A percentile compares a stretch with the other conserved stretches of the same genome.
Conservation (phyloP, 2,329 filamentous ascomycete species). For the Penicillium verrucosum region DNA sequence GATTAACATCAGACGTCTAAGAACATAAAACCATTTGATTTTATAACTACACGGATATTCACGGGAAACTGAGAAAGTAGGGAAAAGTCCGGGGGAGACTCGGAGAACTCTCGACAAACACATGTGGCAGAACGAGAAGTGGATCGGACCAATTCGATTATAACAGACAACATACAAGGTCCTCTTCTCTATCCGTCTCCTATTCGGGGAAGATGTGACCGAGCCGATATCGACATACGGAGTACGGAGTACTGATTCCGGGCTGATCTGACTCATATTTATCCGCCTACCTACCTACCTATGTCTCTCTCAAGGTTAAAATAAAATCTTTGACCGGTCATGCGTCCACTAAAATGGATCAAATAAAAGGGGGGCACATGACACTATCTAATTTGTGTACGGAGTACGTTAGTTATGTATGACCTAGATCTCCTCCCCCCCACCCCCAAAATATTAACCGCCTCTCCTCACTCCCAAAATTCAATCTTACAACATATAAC, state of each 20-base stretch:
- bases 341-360: slow-evolving; percentile 8
- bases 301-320: not conserved
- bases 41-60: slow-evolving; percentile 15
- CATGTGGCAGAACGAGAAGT: not conserved
- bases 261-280: not conserved
- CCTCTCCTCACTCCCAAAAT: not conserved
- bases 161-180: not conserved
- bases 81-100: slow-evolving; percentile 20
- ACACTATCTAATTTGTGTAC: slow-evolving; percentile 4
- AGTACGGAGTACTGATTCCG: too few relatives aligned
- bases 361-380: not conserved
- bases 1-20: not conserved
- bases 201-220: slow-evolving; percentile 15
- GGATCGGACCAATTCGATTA: not conserved
- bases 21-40: not conserved
- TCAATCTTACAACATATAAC: not conserved
- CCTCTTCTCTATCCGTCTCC: not conserved
- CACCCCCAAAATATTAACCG: not conserved
- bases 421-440: not conserved
- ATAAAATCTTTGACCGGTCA: slow-evolving; percentile 10
- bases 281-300: not conserved
- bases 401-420: not conserved
- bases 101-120: slow-evolving; percentile 23
- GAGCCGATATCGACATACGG: not conserved
- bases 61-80: slow-evolving; percentile 13